Evolutionary conservation across 805 yeast species (phyloP), one percentile per base, ranked within the genome.

Genomic region (Pichia kluyveri): DNA sequence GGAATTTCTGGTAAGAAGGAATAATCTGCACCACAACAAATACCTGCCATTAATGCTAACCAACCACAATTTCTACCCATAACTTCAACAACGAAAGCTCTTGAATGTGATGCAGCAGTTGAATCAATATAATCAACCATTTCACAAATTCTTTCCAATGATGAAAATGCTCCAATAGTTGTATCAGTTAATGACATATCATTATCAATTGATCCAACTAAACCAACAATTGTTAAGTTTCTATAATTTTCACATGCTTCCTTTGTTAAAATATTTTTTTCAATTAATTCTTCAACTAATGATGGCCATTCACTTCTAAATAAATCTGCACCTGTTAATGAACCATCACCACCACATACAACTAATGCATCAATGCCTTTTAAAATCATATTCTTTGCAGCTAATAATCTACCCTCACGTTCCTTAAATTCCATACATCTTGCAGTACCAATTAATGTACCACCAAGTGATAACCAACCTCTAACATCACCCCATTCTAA

Each of bases 31-130:
- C 93, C 86, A 30, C 97, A 87, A 41, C 98, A 89, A 52, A 91
- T 83, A 61, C 98, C 99, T 5, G 99, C 95, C 93, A 89, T 90
- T 57, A 93, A 72, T 2, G 95, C 98, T 58, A 93, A 77, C 99
- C 99, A 93, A 54, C 99, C 99, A 74, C 99, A 93, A 67, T 93
- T 97, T 63, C 99, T 81, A 53, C 99, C 99, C 99, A 93, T 93
- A 39, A 93, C 99, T 66, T 93, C 99, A 51, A 93, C 86, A 41
- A 93, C 96, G 65, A 93, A 93, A 8, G 99, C 99, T 61, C 99
- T 80, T 14, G 96, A 87, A 67, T 93, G 99, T 3, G 98, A 91
- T 56, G 86, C 80, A 17, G 99, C 99, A 37, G 99, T 93, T 45
- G 97, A 96, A 67, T 90, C 97, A 56, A 93, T 93, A 70, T 88